Evolutionary conservation across 805 yeast species (phyloP).

Genomic region (Starmerella vaccinii): DNA sequence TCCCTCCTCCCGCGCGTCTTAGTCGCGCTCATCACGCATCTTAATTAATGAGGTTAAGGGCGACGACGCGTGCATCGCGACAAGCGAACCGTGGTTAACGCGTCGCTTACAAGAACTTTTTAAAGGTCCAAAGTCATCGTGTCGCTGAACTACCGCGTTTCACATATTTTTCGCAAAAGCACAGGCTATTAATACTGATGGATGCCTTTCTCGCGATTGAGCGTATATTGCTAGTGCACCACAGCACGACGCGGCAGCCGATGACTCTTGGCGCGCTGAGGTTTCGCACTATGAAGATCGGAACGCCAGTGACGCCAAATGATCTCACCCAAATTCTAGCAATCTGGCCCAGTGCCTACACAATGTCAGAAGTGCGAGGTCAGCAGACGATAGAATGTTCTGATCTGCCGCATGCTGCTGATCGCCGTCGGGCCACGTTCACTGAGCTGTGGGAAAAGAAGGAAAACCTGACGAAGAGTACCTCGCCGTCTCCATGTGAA

Average conservation of each 20-base stretch:
- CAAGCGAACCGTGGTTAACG: neutral
- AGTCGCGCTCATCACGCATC: neutral
- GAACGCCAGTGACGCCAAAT: constrained; percentile 17
- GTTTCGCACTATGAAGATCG: constrained; percentile 20
- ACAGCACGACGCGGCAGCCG: constrained; percentile 22
- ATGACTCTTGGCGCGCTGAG: constrained; percentile 22
- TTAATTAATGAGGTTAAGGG: constrained; percentile 1
- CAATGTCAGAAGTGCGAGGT: constrained; percentile 11
- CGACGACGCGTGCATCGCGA: constrained; percentile 1
- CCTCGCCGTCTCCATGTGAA: neutral
- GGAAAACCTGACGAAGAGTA: constrained; percentile 5
- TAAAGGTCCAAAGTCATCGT: neutral
- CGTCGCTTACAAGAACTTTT: constrained; percentile 4
- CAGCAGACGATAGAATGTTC: constrained; percentile 12
- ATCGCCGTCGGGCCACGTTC: constrained; percentile 8
- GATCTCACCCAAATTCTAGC: constrained; percentile 23
- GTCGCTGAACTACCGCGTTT: too few relatives aligned
- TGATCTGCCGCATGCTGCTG: constrained; percentile 13
- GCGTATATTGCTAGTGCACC: constrained; percentile 21
- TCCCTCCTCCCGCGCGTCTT: too few relatives aligned
- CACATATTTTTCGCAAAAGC: too few relatives aligned
- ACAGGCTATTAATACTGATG: too few relatives aligned
- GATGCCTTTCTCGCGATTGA: constrained; percentile 25
- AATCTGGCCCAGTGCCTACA: constrained; percentile 25
- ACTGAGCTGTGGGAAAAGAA: constrained; percentile 9